These are phyloP conservation scores for Agapanthus africanus DNA, from an alignment of 106 monocot genomes.

Conservation along the genomic window DNA sequence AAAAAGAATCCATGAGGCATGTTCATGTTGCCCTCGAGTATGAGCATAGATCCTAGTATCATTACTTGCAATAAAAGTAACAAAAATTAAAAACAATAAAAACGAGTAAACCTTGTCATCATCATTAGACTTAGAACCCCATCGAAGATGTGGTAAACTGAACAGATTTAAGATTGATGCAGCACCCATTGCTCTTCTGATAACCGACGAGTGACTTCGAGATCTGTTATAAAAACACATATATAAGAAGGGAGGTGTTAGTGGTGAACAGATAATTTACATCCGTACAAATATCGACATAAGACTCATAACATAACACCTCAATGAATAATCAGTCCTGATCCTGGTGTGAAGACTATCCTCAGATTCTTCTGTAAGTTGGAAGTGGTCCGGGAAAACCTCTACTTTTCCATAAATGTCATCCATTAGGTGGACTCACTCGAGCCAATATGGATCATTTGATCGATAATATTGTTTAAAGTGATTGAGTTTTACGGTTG, in stretches of 20 bases:
- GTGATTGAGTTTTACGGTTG: too few relatives aligned
- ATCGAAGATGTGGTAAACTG: slow-evolving; percentile 52
- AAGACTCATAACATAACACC: slow-evolving; percentile 30
- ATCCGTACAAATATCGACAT: background rate
- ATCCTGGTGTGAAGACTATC: slow-evolving; percentile 23
- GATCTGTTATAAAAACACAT: slow-evolving; percentile 35
- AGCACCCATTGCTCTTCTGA: slow-evolving; percentile 47
- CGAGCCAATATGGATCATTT: too few relatives aligned
- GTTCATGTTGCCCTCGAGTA: background rate
- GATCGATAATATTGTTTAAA: too few relatives aligned
- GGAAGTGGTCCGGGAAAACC: slow-evolving; percentile 64
- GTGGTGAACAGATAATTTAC: slow-evolving; percentile 4
- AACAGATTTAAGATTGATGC: slow-evolving; percentile 67
- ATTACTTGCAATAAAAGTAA: background rate
- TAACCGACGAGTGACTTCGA: slow-evolving; percentile 31
- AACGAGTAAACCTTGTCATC: slow-evolving; percentile 50
- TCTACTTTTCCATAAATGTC: slow-evolving; percentile 63
- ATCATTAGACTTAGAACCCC: slow-evolving; percentile 32
- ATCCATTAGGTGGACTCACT: slow-evolving; percentile 47
- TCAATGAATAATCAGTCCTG: slow-evolving; percentile 29
- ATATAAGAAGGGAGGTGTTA: slow-evolving; percentile 5
- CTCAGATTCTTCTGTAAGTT: slow-evolving; percentile 30
- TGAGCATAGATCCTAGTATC: background rate
- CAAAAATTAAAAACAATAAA: background rate
- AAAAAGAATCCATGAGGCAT: background rate